Conservation (phyloP, 257 asterid species). For the Perilla frutescens region DNA sequence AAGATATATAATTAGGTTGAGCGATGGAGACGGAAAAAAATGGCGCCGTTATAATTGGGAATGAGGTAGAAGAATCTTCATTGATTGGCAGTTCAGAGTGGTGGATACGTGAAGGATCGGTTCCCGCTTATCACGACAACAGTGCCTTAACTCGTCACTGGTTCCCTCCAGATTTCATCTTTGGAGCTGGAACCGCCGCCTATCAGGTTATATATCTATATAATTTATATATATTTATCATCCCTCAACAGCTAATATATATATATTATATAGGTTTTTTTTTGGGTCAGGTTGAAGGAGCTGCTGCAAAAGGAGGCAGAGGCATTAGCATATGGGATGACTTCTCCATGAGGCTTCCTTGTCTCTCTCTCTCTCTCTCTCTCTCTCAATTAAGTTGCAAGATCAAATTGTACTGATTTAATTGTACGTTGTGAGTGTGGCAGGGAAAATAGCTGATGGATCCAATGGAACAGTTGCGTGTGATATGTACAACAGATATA, state of each 20-base stretch:
- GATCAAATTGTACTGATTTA: too few species aligned
- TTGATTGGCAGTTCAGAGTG: neutral
- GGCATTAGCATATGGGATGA: conserved; percentile 39
- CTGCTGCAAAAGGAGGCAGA: conserved; percentile 32
- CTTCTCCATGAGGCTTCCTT: conserved; percentile 7
- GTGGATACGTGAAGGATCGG: neutral
- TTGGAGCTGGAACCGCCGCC: conserved; percentile 33
- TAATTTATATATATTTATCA: too few species aligned
- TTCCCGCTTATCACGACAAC: conserved; percentile 7
- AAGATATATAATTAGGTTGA: too few species aligned
- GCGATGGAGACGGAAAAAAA: too few species aligned
- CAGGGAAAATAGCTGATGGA: conserved; percentile 34
- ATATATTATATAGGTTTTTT: too few species aligned
- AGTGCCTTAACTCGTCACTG: neutral
- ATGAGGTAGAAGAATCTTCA: too few species aligned
- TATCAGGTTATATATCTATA: conserved; percentile 18
- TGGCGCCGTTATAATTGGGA: too few species aligned
- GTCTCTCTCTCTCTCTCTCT: conserved; percentile 28
- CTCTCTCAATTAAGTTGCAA: neutral
- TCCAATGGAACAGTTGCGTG: conserved; percentile 36
- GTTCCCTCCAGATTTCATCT: conserved; percentile 29
- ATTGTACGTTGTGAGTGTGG: neutral
- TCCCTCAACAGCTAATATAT: too few species aligned
- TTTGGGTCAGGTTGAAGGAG: conserved; percentile 36
- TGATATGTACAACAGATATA: conserved; percentile 35